phyloP scores from a whole-genome alignment of 331 rosid species.

The Stylosanthes scabra region DNA sequence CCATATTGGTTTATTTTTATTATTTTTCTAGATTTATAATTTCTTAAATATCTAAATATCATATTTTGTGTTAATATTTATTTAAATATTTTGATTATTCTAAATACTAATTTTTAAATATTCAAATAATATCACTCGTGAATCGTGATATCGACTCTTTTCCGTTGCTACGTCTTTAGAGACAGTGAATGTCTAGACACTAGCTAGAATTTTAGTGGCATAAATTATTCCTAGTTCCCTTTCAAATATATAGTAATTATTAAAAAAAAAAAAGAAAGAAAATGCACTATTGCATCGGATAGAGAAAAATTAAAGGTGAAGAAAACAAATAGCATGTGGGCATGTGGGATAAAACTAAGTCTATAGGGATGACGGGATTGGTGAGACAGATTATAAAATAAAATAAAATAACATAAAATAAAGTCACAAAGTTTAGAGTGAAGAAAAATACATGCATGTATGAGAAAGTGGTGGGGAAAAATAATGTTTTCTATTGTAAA shows the following conservation, averaged over 20 bases:
- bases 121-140: too few species aligned
- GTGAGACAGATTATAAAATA: conserved; percentile 15
- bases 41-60: too few species aligned
- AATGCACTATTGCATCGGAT: neutral
- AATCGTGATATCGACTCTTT: too few species aligned
- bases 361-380: conserved; percentile 11
- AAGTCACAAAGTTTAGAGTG: conserved; percentile 14
- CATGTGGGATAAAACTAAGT: neutral
- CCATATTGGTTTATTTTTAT: too few species aligned
- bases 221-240: conserved; percentile 8
- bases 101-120: too few species aligned
- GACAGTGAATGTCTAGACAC: neutral
- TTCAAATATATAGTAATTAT: neutral
- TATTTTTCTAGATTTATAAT: too few species aligned
- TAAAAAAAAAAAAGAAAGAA: neutral
- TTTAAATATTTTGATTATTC: too few species aligned
- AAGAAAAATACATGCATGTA: neutral
- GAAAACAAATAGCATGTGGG: neutral
- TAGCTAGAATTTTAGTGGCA: conserved; percentile 21
- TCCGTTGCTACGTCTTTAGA: too few species aligned
- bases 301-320: neutral
- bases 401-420: neutral
- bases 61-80: too few species aligned
- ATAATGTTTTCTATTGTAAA: too few species aligned
- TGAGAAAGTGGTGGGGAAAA: neutral